Base-by-base conservation (phyloP, 2,329 filamentous ascomycete genomes). In the Celoporthe dispersa region DNA sequence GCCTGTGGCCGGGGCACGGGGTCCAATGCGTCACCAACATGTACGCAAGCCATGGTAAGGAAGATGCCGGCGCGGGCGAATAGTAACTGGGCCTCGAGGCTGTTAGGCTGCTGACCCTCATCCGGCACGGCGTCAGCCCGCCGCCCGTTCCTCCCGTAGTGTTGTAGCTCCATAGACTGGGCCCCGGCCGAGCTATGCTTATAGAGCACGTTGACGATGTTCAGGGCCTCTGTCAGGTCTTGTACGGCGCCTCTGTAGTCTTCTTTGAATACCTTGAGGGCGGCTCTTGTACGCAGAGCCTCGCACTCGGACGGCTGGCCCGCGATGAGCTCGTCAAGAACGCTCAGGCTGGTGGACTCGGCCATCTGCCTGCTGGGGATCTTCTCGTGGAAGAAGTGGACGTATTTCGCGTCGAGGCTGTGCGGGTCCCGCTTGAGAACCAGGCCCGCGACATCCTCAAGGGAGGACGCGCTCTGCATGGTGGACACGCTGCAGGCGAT, bases 361-460 rank as follows among this genome's bases (percentile, higher is more conserved):
- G 90, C 91, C 78, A 96, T 83, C 77, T 91, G 89, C 57, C 91
- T 84, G 55, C 89, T 92, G 1, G 92, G 91, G 35, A 96, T 94
- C 86, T 95, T 96, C 80, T 97, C 92, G 80, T 95, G 92, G 79
- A 97, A 97, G 81, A 95, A 96, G 78, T 96, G 92, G n/a, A 96
- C 93, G 77, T 96, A 96, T 79, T 91, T 92, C 37, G 92, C 93
- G 76, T 96, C 92, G 59, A 84, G 80, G 76, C 94, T 90, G 65
- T 85, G 78, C n/a, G 88, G 84, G 71, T 88, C 90, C 71, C 92
- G 85, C 78, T 92, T 89, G 72, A 96, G 81, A 41, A 97, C 93
- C 72, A 91, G 83, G 7, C 86, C 85, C 2, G 91, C 92, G 2
- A 96, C 91, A 70, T 93, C 91, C 75, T 96, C 92, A 16, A 97